phyloP scores from a whole-genome alignment of 345 rosid genomes.

The Corchorus olitorius region DNA sequence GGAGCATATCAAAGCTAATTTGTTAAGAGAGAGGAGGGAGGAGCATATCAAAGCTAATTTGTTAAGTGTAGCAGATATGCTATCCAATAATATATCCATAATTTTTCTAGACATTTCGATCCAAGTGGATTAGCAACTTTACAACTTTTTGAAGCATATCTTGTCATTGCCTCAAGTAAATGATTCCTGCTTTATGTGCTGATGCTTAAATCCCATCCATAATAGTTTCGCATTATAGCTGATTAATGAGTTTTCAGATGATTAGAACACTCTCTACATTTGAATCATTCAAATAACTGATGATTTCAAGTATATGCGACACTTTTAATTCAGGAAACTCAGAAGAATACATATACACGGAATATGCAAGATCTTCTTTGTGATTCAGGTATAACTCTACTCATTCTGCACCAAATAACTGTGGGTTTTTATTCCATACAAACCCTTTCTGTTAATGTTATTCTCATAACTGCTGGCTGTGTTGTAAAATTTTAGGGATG shows the following conservation, averaged over 20 bases:
- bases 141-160: background rate
- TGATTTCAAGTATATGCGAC: slow-evolving; percentile 4
- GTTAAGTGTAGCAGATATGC: background rate
- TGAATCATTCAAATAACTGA: slow-evolving; percentile 6
- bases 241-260: background rate
- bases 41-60: background rate
- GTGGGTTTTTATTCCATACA: slow-evolving; percentile 22
- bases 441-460: slow-evolving; percentile 16
- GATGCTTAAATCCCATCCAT: slow-evolving; percentile 5
- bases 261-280: background rate
- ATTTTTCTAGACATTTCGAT: background rate
- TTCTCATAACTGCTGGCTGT: slow-evolving; percentile 22
- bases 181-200: background rate
- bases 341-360: slow-evolving; percentile 79
- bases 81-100: background rate
- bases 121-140: background rate
- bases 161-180: slow-evolving; percentile 4
- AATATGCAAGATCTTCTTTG: slow-evolving; percentile 99
- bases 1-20: too few relatives aligned
- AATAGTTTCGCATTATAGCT: background rate
- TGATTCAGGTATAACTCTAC: slow-evolving; percentile 73
- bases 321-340: slow-evolving; percentile 80
- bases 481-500: slow-evolving; percentile 63
- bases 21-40: background rate
- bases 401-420: slow-evolving; percentile 16